Evolutionary conservation across 2,329 filamentous ascomycete genomes (phyloP).

Genomic region (Pestalotiopsis sp.): DNA sequence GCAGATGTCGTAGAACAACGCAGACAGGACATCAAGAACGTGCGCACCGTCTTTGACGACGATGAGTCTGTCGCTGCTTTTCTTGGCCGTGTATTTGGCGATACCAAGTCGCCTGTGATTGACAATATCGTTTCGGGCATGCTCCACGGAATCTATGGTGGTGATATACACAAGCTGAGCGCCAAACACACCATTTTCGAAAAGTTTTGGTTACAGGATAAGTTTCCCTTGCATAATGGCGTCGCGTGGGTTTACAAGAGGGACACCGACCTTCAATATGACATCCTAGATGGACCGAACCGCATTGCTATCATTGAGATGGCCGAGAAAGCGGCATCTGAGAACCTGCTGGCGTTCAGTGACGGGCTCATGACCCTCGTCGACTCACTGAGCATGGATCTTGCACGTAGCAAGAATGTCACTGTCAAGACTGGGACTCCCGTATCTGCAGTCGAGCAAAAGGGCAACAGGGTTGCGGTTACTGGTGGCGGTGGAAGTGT

Average conservation of each 20-base stretch:
- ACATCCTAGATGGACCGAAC: conserved; percentile 27
- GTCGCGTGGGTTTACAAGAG: conserved; percentile 19
- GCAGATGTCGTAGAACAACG: background rate
- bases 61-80: conserved; percentile 78
- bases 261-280: conserved; percentile 22
- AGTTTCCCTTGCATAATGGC: background rate
- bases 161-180: conserved; percentile 82
- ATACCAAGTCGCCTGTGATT: conserved; percentile 51
- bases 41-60: conserved; percentile 32
- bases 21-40: conserved; percentile 9
- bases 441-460: conserved; percentile 48
- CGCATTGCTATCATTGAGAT: conserved; percentile 27
- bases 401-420: conserved; percentile 61
- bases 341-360: conserved; percentile 50
- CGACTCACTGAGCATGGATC: conserved; percentile 51
- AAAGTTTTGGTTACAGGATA: conserved; percentile 47
- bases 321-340: conserved; percentile 25
- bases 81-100: conserved; percentile 53
- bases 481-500: conserved; percentile 22
- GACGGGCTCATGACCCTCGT: conserved; percentile 67
- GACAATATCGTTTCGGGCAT: conserved; percentile 77
- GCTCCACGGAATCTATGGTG: conserved; percentile 90
- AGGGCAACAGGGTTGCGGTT: conserved; percentile 46
- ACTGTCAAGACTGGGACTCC: conserved; percentile 53
- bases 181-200: conserved; percentile 63